Conservation (phyloP, 2,329 filamentous ascomycete genomes). For the Alternaria atra region DNA sequence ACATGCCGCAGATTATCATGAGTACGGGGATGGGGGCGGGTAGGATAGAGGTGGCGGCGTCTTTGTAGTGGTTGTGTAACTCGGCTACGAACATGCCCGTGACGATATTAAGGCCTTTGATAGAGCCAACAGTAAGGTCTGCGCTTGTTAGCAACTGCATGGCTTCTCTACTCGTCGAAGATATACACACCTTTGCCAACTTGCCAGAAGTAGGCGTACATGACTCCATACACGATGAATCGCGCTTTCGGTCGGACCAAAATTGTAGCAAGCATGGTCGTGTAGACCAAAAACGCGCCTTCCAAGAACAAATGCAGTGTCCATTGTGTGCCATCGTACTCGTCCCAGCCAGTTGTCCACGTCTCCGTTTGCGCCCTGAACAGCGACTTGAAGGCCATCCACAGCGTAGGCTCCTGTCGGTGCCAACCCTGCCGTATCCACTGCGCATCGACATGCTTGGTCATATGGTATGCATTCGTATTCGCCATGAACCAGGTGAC, state of each 20-base stretch:
- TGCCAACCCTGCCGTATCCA: conserved; percentile 62
- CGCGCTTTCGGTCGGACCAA: conserved; percentile 50
- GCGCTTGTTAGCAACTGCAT: conserved; percentile 27
- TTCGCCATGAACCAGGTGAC: conserved; percentile 66
- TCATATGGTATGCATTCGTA: conserved; percentile 65
- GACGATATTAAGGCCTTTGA: conserved; percentile 66
- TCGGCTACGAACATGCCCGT: conserved; percentile 70
- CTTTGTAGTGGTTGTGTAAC: conserved; percentile 61
- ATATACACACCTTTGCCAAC: conserved; percentile 42
- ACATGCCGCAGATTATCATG: conserved; percentile 63
- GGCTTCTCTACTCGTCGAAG: neutral
- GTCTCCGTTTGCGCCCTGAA: conserved; percentile 44
- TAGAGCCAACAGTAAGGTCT: conserved; percentile 45
- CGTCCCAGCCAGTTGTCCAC: conserved; percentile 53
- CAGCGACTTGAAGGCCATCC: conserved; percentile 43
- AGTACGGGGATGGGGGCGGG: conserved; percentile 61
- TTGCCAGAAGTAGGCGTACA: conserved; percentile 55
- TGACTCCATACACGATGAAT: conserved; percentile 45
- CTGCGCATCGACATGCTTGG: conserved; percentile 66
- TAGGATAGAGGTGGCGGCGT: conserved; percentile 59
- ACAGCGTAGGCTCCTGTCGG: conserved; percentile 45
- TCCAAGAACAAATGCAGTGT: conserved; percentile 55
- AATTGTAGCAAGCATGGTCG: conserved; percentile 53
- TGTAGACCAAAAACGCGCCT: conserved; percentile 54
- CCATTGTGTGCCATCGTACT: conserved; percentile 57